These are phyloP conservation scores for Apiospora koreana DNA, from an alignment of 2,329 filamentous ascomycete species.

Conservation along the genomic window DNA sequence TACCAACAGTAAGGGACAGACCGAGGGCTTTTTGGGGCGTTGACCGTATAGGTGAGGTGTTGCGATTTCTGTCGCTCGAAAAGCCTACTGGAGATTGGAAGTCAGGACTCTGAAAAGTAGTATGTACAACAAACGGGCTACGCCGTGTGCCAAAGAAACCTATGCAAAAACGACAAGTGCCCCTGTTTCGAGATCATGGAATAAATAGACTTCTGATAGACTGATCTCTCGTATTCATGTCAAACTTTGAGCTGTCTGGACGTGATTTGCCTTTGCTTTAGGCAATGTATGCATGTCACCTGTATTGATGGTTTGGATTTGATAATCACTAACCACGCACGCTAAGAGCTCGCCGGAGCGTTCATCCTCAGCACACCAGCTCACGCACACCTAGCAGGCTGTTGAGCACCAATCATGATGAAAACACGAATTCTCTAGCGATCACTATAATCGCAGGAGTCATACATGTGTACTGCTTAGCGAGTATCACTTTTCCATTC, in stretches of 20 bases:
- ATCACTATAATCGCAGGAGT: too few species aligned
- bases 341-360: background rate
- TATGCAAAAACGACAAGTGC: background rate
- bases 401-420: background rate
- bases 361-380: background rate
- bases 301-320: background rate
- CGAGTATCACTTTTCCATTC: too few species aligned
- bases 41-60: slow-evolving; percentile 38
- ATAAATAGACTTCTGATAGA: background rate
- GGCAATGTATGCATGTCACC: background rate
- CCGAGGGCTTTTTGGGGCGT: slow-evolving; percentile 40
- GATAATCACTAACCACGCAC: background rate
- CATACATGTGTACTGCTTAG: too few species aligned
- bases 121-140: background rate
- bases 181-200: background rate
- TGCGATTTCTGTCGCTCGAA: slow-evolving; percentile 34
- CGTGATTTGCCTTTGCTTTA: background rate
- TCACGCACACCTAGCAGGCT: background rate
- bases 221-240: background rate
- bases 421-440: too few species aligned
- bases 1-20: slow-evolving; percentile 31
- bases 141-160: background rate
- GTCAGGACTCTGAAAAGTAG: slow-evolving; percentile 31
- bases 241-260: background rate
- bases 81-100: slow-evolving; percentile 32